Conservation (phyloP, 164 flowering plant genomes). For the Vitis labrusca region DNA sequence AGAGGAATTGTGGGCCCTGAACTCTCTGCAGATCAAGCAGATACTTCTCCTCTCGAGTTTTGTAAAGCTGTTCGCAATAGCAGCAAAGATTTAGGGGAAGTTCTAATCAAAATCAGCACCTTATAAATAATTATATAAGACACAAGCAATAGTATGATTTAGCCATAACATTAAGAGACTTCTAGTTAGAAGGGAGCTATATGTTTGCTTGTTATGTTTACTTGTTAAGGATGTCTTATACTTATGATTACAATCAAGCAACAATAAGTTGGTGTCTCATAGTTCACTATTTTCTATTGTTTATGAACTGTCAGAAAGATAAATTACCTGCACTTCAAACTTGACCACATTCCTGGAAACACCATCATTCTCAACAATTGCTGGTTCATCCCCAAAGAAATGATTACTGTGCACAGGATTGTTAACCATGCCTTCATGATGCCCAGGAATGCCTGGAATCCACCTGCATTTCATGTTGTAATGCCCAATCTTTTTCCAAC, state of each 20-base stretch:
- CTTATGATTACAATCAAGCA: too few relatives aligned
- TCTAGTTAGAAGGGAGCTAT: too few relatives aligned
- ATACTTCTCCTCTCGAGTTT: conserved; percentile 69
- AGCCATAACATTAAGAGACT: too few relatives aligned
- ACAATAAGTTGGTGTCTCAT: too few relatives aligned
- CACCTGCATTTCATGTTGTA: conserved; percentile 95
- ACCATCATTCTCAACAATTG: conserved; percentile 57
- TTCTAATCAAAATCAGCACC: background rate
- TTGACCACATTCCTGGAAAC: conserved; percentile 55
- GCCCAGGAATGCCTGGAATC: conserved; percentile 51
- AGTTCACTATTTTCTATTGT: too few relatives aligned
- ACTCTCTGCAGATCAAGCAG: conserved; percentile 71
- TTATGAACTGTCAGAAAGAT: background rate
- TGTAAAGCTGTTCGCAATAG: conserved; percentile 47
- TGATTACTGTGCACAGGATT: conserved; percentile 40
- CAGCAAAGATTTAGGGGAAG: background rate
- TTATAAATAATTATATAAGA: background rate
- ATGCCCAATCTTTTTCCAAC: conserved; percentile 91
- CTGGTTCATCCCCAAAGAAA: conserved; percentile 55
- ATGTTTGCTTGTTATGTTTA: too few relatives aligned
- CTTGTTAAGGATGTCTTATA: too few relatives aligned
- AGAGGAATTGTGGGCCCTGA: conserved; percentile 68
- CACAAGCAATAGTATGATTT: background rate
- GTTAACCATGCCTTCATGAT: conserved; percentile 37
- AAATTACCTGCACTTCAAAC: conserved; percentile 88